Evolutionary conservation across 2,329 filamentous ascomycete species (phyloP), one percentile per base, ranked within the genome.

Genomic region (Simplicillium sp.): DNA sequence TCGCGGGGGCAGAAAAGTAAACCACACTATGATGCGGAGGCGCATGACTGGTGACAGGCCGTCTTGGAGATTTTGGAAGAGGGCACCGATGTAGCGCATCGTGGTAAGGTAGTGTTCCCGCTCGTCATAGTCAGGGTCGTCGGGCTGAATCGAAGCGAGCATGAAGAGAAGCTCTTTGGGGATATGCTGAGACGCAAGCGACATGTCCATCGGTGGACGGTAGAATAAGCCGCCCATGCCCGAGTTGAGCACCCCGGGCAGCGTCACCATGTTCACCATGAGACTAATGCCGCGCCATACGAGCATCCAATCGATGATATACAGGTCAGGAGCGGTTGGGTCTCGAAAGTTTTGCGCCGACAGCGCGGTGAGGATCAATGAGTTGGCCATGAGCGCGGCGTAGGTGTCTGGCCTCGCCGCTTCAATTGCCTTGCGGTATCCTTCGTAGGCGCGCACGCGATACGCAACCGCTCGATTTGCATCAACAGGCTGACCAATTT

Each of bases 301-400:
- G 3, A 66, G 49, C 56, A 77, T 70, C 73, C 74, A 78, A 50
- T 76, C 67, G 35, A 76, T 53, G 25, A 77, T 65, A 48, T 68
- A 74, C 2, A 77, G 60, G 2, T 64, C 61, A 35, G 58, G 61
- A 14, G 54, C 54, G 37, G 67, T 59, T 0, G 58, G 53, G n/a
- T 73, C 68, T 3, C 71, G 65, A 50, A 77, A 76, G 39, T 58
- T 59, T 40, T 73, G 61, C 5, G 70, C 70, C 9, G 70, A 67
- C 5, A 76, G 55, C 6, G 65, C 71, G 18, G 66, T 68, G 44
- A 75, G 62, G 13, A 78, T 52, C 7, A 77, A 59, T 2, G 73
- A 75, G 43, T 65, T 66, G 29, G 65, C 66, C 31, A 77, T 53
- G 9, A 78, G 54, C n/a, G 71, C 71, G 0, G 70, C 65, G 35